Conservation (phyloP, 1,139 yeast genomes). For the Geotrichum fermentans region DNA sequence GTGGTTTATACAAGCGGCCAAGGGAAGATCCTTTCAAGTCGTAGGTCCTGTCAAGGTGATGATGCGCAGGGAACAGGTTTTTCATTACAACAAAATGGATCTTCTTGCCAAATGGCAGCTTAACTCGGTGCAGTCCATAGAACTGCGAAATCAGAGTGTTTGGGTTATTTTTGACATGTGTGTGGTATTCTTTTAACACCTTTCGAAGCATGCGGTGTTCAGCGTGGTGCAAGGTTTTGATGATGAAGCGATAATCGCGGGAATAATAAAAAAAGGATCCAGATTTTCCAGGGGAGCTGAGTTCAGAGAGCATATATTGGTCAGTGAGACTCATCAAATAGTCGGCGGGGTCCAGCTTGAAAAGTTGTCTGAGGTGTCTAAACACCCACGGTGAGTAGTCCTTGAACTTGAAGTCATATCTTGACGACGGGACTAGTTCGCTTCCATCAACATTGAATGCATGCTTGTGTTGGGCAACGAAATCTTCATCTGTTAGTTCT, state of each 20-base stretch:
- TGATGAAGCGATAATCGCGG: conserved; percentile 86
- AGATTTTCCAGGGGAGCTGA: conserved; percentile 94
- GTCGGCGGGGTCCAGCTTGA: conserved; percentile 93
- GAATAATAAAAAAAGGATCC: conserved; percentile 95
- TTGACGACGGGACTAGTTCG: conserved; percentile 85
- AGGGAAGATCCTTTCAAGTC: conserved; percentile 91
- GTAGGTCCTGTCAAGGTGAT: conserved; percentile 77
- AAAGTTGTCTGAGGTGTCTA: conserved; percentile 69
- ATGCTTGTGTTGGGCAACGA: conserved; percentile 64
- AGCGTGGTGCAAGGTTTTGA: conserved; percentile 89
- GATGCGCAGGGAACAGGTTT: conserved; percentile 89
- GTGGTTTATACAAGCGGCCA: conserved; percentile 51
- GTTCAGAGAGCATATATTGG: conserved; percentile 82
- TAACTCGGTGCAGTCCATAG: conserved; percentile 90
- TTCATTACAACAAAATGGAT: conserved; percentile 96
- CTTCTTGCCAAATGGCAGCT: conserved; percentile 79
- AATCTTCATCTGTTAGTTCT: conserved; percentile 65
- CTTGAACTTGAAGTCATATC: conserved; percentile 92
- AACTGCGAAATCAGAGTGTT: conserved; percentile 87
- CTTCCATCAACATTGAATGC: conserved; percentile 86
- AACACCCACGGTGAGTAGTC: conserved; percentile 95
- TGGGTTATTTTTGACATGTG: conserved; percentile 78
- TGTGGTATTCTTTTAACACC: conserved; percentile 69
- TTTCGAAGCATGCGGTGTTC: conserved; percentile 81
- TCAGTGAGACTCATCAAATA: conserved; percentile 88